phyloP scores from a whole-genome alignment of 2,329 filamentous ascomycete genomes.

The Arthrobotrys pseudoclavata region DNA sequence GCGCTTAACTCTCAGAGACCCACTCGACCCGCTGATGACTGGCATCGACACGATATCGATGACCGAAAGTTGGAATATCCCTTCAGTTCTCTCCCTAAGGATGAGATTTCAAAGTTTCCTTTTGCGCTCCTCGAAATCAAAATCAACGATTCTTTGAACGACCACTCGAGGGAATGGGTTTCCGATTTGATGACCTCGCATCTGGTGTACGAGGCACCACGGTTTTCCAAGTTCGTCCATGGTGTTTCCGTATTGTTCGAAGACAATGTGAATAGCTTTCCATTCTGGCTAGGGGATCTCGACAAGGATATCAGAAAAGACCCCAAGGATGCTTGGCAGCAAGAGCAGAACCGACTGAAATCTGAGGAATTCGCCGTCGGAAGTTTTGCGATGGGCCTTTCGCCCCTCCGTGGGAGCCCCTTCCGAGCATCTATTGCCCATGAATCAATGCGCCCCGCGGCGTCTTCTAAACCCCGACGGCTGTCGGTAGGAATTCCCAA shows the following conservation, averaged over 20 bases:
- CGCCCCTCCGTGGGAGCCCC: conserved; percentile 68
- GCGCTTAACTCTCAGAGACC: conserved; percentile 85
- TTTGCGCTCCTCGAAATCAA: conserved; percentile 95
- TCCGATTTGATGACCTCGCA: conserved; percentile 93
- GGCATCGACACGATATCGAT: conserved; percentile 94
- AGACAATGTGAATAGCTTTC: conserved; percentile 93
- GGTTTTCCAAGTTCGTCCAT: conserved; percentile 97
- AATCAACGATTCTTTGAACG: conserved; percentile 74
- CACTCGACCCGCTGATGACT: conserved; percentile 86
- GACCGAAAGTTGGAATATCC: conserved; percentile 84
- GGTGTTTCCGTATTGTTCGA: conserved; percentile 93
- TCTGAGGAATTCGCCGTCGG: conserved; percentile 91
- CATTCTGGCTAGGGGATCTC: conserved; percentile 93
- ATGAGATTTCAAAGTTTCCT: conserved; percentile 90
- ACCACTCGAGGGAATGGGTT: conserved; percentile 84
- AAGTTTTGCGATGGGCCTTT: conserved; percentile 74
- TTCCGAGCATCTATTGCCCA: conserved; percentile 43
- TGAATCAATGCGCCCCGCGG: conserved; percentile 71
- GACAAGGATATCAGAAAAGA: conserved; percentile 95
- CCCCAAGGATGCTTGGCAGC: conserved; percentile 88
- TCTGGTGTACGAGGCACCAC: conserved; percentile 86
- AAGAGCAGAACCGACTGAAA: conserved; percentile 86
- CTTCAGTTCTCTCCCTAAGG: conserved; percentile 87
- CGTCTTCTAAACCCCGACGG: conserved; percentile 73
- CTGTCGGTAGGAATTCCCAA: conserved; percentile 66